These are phyloP conservation scores for Alternaria rosae DNA, from an alignment of 2,329 filamentous ascomycete genomes.

Conservation along the genomic window DNA sequence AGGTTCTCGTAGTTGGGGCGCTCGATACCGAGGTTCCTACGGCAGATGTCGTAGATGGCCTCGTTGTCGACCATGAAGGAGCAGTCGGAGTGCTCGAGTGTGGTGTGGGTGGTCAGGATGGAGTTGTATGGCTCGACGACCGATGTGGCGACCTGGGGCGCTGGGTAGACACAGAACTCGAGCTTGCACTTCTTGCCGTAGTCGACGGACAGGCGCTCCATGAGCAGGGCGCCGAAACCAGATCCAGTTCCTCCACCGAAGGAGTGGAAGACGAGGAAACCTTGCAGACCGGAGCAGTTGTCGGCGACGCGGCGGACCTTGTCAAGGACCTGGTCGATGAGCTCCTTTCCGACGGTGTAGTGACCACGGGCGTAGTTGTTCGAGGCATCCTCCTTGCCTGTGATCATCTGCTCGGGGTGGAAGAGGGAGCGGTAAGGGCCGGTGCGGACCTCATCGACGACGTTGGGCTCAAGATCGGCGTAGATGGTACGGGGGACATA, in stretches of 20 bases:
- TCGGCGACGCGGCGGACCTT: slow-evolving; percentile 96
- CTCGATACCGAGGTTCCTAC: slow-evolving; percentile 95
- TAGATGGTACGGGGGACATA: slow-evolving; percentile 99
- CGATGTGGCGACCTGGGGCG: slow-evolving; percentile 94
- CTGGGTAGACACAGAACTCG: slow-evolving; percentile 99
- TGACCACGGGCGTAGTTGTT: slow-evolving; percentile 99
- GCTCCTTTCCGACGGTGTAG: slow-evolving; percentile 99
- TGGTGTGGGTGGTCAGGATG: slow-evolving; percentile 98
- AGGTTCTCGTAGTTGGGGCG: slow-evolving; percentile 98
- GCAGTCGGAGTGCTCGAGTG: slow-evolving; percentile 99
- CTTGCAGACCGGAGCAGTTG: slow-evolving; percentile 97
- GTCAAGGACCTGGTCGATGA: slow-evolving; percentile 97
- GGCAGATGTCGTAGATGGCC: slow-evolving; percentile 99
- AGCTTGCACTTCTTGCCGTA: slow-evolving; percentile 99
- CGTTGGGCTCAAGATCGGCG: slow-evolving; percentile 99
- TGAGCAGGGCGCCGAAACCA: slow-evolving; percentile 95
- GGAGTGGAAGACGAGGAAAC: slow-evolving; percentile 99
- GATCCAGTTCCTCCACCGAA: slow-evolving; percentile 99
- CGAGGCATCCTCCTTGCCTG: slow-evolving; percentile 99
- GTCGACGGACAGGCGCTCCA: slow-evolving; percentile 98
- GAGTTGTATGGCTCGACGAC: slow-evolving; percentile 99
- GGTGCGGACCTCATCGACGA: slow-evolving; percentile 98
- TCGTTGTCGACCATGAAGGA: slow-evolving; percentile 99
- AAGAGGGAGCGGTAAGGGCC: slow-evolving; percentile 95
- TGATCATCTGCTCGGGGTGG: slow-evolving; percentile 99